phyloP scores from a whole-genome alignment of 768 basidiomycete species.

The Suillus clintonianus region DNA sequence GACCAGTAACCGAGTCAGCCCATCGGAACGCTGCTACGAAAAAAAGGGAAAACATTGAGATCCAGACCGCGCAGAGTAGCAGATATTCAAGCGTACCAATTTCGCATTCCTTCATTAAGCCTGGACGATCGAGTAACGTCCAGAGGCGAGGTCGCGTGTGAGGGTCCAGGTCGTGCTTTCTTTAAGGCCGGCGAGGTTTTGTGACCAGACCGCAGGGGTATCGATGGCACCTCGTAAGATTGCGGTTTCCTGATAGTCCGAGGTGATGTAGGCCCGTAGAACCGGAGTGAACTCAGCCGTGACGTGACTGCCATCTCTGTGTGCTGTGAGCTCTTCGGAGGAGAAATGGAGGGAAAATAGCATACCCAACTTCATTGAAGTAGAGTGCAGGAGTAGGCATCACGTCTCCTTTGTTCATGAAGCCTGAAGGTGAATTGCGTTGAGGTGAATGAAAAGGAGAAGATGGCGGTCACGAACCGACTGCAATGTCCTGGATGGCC shows the following conservation, averaged over 20 bases:
- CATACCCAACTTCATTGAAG: neutral
- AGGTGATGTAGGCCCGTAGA: constrained; percentile 1
- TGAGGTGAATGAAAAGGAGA: too few relatives aligned
- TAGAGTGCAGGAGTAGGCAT: neutral
- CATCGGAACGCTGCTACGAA: neutral
- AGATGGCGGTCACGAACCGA: neutral
- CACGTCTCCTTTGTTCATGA: neutral
- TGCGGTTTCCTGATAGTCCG: constrained; percentile 1
- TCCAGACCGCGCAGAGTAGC: neutral
- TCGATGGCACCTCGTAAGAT: neutral
- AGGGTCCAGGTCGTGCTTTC: neutral
- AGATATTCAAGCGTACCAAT: neutral
- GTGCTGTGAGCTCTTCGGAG: neutral
- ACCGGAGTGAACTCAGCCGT: neutral
- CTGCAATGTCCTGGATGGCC: neutral
- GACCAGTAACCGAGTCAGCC: neutral
- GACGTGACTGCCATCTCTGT: neutral
- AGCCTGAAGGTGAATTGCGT: neutral
- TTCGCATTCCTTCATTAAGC: neutral
- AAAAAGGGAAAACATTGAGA: neutral
- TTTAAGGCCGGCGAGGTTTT: neutral
- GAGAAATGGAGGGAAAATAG: neutral
- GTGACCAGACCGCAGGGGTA: neutral
- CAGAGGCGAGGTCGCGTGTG: neutral
- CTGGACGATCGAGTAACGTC: neutral